Evolutionary conservation across 2,329 filamentous ascomycete genomes (phyloP).

Genomic region (Trichophyton equinum): DNA sequence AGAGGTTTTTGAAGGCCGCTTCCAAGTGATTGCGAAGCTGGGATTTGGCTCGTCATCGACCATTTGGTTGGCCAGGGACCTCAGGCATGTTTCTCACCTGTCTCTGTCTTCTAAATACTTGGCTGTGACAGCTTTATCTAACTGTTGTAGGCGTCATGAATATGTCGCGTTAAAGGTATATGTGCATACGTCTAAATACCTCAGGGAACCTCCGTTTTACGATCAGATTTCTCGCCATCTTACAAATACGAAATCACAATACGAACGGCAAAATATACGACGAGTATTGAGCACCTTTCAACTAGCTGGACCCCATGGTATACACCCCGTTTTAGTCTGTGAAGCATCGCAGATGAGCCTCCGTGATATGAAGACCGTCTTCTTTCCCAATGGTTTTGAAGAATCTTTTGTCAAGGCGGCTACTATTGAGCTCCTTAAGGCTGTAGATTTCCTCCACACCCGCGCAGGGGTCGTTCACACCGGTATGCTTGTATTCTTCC

Average conservation of each 20-base stretch:
- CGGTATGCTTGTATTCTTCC: slow-evolving; percentile 14
- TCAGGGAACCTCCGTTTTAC: slow-evolving; percentile 21
- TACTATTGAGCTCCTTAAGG: slow-evolving; percentile 6
- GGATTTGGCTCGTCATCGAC: slow-evolving; percentile 22
- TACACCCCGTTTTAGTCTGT: slow-evolving; percentile 20
- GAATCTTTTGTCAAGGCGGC: slow-evolving; percentile 4
- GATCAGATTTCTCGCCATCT: slow-evolving; percentile 16
- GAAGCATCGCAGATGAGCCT: slow-evolving; percentile 20
- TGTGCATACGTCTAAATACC: slow-evolving; percentile 16
- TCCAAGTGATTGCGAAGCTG: slow-evolving; percentile 21
- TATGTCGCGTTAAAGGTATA: slow-evolving; percentile 17
- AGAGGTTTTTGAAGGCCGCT: slow-evolving; percentile 18
- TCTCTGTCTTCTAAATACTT: not conserved
- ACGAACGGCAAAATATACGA: slow-evolving; percentile 20
- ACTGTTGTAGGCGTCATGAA: not conserved
- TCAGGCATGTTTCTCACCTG: slow-evolving; percentile 11
- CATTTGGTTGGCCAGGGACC: slow-evolving; percentile 20
- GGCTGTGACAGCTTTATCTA: not conserved
- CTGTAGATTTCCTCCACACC: slow-evolving; percentile 23
- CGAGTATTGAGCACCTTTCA: slow-evolving; percentile 23
- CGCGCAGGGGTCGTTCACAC: slow-evolving; percentile 21
- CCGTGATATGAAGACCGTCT: slow-evolving; percentile 6
- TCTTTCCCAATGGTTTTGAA: not conserved
- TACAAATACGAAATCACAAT: slow-evolving; percentile 13
- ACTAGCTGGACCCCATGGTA: slow-evolving; percentile 18